Evolutionary conservation across 257 asterid species (phyloP).

Genomic region (Gentiana macrophylla): DNA sequence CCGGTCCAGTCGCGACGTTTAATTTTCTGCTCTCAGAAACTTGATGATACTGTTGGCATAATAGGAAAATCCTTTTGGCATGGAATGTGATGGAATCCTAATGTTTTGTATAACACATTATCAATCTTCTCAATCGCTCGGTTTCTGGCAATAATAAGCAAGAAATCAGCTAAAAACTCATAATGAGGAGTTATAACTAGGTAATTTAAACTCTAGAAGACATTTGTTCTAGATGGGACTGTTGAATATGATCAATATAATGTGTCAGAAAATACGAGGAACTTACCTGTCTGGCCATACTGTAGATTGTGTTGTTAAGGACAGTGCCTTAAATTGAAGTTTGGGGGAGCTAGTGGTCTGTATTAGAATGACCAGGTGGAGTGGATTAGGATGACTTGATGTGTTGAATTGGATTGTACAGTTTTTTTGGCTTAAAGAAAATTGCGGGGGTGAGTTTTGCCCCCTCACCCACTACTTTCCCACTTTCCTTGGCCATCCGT

Average conservation of each 20-base stretch:
- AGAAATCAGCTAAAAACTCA: background rate
- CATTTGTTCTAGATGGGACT: background rate
- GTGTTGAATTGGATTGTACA: too few species aligned
- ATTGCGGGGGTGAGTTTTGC: too few species aligned
- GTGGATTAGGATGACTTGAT: too few species aligned
- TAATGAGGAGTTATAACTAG: too few species aligned
- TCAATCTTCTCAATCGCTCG: constrained; percentile 79
- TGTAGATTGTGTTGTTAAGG: constrained; percentile 11
- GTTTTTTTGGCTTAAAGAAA: too few species aligned
- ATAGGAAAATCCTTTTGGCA: constrained; percentile 95
- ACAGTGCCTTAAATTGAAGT: too few species aligned
- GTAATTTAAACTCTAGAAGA: background rate
- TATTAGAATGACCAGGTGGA: too few species aligned
- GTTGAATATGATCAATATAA: background rate
- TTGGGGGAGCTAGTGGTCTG: too few species aligned
- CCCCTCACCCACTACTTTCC: too few species aligned
- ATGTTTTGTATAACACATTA: constrained; percentile 83
- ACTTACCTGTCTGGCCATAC: constrained; percentile 83
- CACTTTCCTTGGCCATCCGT: too few species aligned
- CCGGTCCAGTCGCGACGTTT: too few species aligned
- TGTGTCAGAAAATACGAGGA: too few species aligned
- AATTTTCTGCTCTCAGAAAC: constrained; percentile 19
- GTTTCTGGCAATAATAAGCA: constrained; percentile 37
- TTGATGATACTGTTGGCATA: constrained; percentile 80
- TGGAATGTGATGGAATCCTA: constrained; percentile 95